These are phyloP conservation scores for Hypomontagnella monticulosa DNA, from an alignment of 495 filamentous ascomycete genomes.

Conservation along the genomic window DNA sequence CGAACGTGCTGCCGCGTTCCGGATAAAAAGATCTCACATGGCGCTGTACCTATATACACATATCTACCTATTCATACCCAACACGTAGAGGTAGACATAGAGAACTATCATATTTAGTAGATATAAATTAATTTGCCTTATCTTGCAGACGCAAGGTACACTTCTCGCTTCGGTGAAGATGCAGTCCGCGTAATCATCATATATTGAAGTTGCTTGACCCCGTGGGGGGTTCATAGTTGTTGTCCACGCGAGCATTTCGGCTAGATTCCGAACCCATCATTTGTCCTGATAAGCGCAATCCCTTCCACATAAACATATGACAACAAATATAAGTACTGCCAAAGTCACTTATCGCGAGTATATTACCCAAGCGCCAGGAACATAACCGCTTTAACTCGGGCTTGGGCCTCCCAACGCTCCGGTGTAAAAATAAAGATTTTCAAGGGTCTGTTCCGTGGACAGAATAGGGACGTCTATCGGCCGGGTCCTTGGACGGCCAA, in stretches of 20 bases:
- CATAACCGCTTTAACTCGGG: too few relatives aligned
- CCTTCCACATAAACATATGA: too few relatives aligned
- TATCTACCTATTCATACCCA: neutral
- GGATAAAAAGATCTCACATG: slow-evolving; percentile 36
- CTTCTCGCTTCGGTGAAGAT: slow-evolving; percentile 1
- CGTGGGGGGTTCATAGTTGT: slow-evolving; percentile 12
- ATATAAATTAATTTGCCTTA: slow-evolving; percentile 24
- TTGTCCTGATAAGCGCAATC: slow-evolving; percentile 2
- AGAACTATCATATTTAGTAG: slow-evolving; percentile 5
- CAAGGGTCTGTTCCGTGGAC: slow-evolving; percentile 12
- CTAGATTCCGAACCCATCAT: neutral
- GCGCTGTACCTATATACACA: neutral
- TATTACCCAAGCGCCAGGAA: too few relatives aligned
- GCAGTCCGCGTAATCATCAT: slow-evolving; percentile 23
- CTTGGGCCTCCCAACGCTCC: too few relatives aligned
- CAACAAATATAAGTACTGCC: too few relatives aligned
- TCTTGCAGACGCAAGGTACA: slow-evolving; percentile 35
- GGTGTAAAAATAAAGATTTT: too few relatives aligned
- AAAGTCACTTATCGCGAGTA: too few relatives aligned
- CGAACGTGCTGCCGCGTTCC: slow-evolving; percentile 19
- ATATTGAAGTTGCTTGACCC: slow-evolving; percentile 1
- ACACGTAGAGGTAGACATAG: neutral
- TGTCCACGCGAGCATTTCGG: slow-evolving; percentile 10
- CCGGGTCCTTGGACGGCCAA: neutral
- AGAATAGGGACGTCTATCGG: neutral